Conservation (phyloP, 73 alveolate species). For the Paramecium tetraurelia region DNA sequence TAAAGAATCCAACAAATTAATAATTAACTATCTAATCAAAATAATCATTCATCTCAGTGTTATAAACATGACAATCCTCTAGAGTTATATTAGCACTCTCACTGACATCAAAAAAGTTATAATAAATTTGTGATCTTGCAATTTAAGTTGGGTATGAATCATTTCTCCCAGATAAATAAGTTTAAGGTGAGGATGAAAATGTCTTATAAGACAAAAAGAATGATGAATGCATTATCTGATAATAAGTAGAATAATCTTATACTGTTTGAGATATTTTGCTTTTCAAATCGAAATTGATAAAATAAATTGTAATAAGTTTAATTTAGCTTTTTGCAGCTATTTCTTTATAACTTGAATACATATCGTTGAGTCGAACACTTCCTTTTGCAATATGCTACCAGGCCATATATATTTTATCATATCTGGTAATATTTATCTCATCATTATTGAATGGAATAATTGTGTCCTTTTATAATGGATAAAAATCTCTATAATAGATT, state of each 20-base stretch:
- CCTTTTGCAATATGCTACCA: background rate
- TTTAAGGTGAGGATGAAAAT: background rate
- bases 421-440: background rate
- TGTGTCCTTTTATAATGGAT: background rate
- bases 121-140: background rate
- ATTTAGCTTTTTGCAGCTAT: background rate
- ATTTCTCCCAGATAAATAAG: background rate
- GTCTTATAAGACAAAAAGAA: background rate
- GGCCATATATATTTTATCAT: conserved; percentile 7
- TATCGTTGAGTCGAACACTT: background rate
- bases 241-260: background rate
- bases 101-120: background rate
- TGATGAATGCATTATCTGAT: background rate
- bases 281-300: background rate
- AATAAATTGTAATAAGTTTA: background rate
- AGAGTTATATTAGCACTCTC: background rate
- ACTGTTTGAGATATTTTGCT: background rate
- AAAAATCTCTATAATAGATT: conserved; percentile 9
- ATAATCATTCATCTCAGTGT: background rate
- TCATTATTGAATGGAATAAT: background rate
- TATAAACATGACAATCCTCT: background rate
- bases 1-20: background rate
- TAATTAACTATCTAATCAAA: background rate
- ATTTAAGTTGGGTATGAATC: background rate
- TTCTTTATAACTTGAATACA: background rate